Conservation (phyloP, 768 basidiomycete genomes). For the Kwoniella dendrophila region DNA sequence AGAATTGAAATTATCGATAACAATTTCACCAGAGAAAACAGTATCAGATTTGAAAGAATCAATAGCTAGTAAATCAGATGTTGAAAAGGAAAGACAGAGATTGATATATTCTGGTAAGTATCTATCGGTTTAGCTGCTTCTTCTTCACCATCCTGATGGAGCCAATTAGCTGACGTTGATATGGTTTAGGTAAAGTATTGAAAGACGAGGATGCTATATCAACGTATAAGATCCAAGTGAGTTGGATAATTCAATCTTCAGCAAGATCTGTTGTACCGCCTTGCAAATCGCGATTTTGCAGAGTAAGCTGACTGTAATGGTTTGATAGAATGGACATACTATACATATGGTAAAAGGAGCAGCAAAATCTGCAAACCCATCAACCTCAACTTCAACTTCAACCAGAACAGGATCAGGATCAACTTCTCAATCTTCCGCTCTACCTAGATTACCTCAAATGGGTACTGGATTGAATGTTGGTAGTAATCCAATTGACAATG, state of each 20-base stretch:
- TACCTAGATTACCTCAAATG: constrained; percentile 67
- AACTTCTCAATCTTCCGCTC: constrained; percentile 63
- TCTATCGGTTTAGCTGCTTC: background rate
- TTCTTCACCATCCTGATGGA: background rate
- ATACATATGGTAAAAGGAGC: constrained; percentile 93
- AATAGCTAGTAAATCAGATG: constrained; percentile 81
- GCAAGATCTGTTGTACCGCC: background rate
- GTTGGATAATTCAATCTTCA: background rate
- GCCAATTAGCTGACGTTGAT: background rate
- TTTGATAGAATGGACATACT: constrained; percentile 64
- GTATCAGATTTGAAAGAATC: constrained; percentile 88
- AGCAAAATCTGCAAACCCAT: constrained; percentile 63
- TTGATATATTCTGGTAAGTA: constrained; percentile 81
- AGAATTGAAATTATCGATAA: constrained; percentile 88
- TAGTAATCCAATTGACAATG: constrained; percentile 63
- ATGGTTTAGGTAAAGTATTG: constrained; percentile 55
- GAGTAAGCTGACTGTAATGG: background rate
- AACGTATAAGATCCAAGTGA: constrained; percentile 83
- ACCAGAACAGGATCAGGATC: constrained; percentile 51
- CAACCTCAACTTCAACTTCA: constrained; percentile 55
- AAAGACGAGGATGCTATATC: constrained; percentile 72
- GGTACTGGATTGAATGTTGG: constrained; percentile 84
- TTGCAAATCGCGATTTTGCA: background rate
- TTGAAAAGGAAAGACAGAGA: constrained; percentile 81
- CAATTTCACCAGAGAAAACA: constrained; percentile 77